Conservation (phyloP, 495 filamentous ascomycete genomes). For the Parathielavia appendiculata region DNA sequence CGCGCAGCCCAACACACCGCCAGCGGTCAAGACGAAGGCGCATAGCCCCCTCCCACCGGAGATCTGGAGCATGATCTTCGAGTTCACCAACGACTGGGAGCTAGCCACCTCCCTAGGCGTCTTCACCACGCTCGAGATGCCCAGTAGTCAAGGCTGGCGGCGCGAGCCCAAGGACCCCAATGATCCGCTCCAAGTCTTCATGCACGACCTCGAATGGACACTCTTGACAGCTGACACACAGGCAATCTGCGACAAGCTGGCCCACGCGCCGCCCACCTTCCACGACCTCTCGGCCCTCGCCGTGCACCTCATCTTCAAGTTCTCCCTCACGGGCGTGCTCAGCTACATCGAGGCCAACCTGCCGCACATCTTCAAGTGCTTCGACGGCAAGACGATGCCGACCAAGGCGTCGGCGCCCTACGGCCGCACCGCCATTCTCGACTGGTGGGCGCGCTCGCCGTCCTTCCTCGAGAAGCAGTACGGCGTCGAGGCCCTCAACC, state of each 20-base stretch:
- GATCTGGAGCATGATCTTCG: constrained; percentile 82
- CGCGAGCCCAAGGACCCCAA: constrained; percentile 35
- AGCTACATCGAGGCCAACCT: constrained; percentile 72
- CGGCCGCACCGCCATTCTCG: constrained; percentile 74
- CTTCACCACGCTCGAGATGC: constrained; percentile 67
- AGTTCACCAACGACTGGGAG: constrained; percentile 84
- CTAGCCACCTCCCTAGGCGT: constrained; percentile 73
- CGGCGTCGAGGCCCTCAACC: constrained; percentile 73
- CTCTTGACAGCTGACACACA: constrained; percentile 66
- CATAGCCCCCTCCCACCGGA: constrained; percentile 61
- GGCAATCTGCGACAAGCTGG: constrained; percentile 60
- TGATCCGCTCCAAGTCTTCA: constrained; percentile 49
- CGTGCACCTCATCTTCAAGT: constrained; percentile 87
- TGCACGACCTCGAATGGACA: constrained; percentile 69
- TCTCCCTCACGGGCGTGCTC: constrained; percentile 71
- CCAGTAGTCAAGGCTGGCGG: constrained; percentile 59
- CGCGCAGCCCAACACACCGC: constrained; percentile 33
- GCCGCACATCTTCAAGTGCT: constrained; percentile 75
- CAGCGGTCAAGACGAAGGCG: constrained; percentile 26
- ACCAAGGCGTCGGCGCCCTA: constrained; percentile 82
- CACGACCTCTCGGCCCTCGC: constrained; percentile 72
- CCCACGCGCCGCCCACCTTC: constrained; percentile 60
- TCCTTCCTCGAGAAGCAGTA: constrained; percentile 73
- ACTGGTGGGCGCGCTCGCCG: constrained; percentile 72
- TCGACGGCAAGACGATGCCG: constrained; percentile 73